phyloP scores from a whole-genome alignment of 257 asterid genomes.

The Solanum pinnatisectum region DNA sequence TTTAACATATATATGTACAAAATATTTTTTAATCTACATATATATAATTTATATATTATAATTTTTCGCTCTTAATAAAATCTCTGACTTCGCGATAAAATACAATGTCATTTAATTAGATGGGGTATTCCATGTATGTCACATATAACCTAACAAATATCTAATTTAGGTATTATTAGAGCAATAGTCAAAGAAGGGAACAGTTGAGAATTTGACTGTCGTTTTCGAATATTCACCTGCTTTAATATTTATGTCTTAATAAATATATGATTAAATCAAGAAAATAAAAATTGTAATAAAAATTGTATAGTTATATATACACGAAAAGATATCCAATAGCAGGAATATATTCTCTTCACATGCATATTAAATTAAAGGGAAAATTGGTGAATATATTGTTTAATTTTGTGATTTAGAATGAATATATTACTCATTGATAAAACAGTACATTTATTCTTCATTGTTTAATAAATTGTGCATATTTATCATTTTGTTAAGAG shows the following conservation, averaged over 20 bases:
- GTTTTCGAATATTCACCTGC: constrained; percentile 39
- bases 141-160: constrained; percentile 15
- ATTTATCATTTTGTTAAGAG: too few relatives aligned
- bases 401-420: too few relatives aligned
- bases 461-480: too few relatives aligned
- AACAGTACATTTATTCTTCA: too few relatives aligned
- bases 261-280: neutral
- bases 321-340: neutral
- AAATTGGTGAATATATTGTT: too few relatives aligned
- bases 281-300: neutral
- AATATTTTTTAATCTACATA: too few relatives aligned
- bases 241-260: neutral
- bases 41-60: too few relatives aligned
- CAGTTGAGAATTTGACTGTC: constrained; percentile 47
- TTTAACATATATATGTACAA: accelerated
- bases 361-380: neutral
- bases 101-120: neutral
- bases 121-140: constrained; percentile 9
- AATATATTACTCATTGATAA: neutral
- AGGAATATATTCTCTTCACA: neutral
- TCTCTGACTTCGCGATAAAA: accelerated
- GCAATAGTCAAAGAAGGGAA: constrained; percentile 19
- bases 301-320: neutral
- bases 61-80: neutral
- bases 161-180: constrained; percentile 18